phyloP scores from a whole-genome alignment of 75 land plant species.

The Pinus tabuliformis region DNA sequence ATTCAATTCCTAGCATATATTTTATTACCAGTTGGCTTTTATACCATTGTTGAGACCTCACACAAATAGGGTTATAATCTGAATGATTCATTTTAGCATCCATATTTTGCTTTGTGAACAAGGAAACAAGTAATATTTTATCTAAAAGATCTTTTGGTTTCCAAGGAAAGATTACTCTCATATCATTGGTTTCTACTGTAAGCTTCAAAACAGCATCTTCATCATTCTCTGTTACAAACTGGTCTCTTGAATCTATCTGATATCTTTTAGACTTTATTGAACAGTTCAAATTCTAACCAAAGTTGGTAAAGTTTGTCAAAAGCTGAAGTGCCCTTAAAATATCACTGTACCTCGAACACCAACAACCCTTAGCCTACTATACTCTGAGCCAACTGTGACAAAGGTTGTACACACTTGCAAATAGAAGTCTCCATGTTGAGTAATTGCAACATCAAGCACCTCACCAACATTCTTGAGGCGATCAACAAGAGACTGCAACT shows the following conservation, averaged over 20 bases:
- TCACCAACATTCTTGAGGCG: conserved; percentile 92
- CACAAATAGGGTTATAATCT: too few species aligned
- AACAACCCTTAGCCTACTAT: conserved; percentile 63
- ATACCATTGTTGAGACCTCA: neutral
- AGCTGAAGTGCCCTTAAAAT: conserved; percentile 1
- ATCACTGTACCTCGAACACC: conserved; percentile 58
- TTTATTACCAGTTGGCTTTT: neutral
- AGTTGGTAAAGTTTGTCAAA: conserved; percentile 5
- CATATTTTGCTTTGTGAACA: neutral
- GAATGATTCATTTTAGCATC: neutral
- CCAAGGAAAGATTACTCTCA: neutral
- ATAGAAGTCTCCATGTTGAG: conserved; percentile 85
- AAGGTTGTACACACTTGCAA: conserved; percentile 76
- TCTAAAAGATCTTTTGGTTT: neutral
- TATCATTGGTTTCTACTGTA: neutral
- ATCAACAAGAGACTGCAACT: conserved; percentile 74
- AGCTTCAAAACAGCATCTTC: neutral
- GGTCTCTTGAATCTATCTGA: neutral
- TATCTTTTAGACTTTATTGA: neutral
- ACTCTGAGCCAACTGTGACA: conserved; percentile 86
- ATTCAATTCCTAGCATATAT: neutral
- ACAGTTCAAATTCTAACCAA: neutral
- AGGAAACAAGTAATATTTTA: too few species aligned
- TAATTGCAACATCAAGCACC: conserved; percentile 65
- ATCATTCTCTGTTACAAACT: neutral